Percentiles rank a stretch among this genome's conserved stretches.
Evolutionary conservation across 768 basidiomycete species (phyloP).

Genomic region (Suillus clintonianus): DNA sequence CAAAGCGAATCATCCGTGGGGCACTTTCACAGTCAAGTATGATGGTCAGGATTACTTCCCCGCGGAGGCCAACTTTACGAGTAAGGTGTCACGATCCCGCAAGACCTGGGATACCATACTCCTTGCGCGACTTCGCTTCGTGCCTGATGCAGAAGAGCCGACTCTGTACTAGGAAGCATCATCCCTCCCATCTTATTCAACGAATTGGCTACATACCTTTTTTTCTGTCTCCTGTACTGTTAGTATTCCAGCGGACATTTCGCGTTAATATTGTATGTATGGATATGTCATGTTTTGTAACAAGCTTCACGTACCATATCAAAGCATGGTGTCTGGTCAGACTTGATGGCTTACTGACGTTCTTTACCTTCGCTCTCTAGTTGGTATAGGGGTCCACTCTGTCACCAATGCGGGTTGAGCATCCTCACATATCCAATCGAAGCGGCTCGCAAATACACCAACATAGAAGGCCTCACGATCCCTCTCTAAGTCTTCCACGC

Average conservation of each 20-base stretch:
- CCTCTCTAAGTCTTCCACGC: no score
- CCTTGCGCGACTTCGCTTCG: constrained; percentile 68
- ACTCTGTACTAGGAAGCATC: constrained; percentile 35
- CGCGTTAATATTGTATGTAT: neutral
- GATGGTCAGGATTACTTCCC: constrained; percentile 40
- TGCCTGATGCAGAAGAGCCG: constrained; percentile 58
- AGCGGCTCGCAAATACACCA: no score
- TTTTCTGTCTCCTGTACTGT: neutral
- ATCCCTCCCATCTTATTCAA: neutral
- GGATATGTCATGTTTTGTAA: neutral
- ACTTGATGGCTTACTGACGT: neutral
- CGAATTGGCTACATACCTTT: neutral
- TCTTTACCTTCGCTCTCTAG: no score
- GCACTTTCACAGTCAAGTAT: constrained; percentile 65
- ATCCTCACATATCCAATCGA: no score
- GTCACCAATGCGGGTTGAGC: no score
- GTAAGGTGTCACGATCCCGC: constrained; percentile 53
- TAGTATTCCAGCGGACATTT: neutral
- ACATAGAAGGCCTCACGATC: no score
- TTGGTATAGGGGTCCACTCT: no score
- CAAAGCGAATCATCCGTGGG: constrained; percentile 66
- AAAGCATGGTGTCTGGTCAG: neutral
- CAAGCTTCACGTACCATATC: neutral
- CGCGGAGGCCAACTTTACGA: constrained; percentile 38
- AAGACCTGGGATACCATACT: constrained; percentile 58